Evolutionary conservation across 1,139 yeast species (phyloP).

Genomic region (Geotrichum klebahnii): DNA sequence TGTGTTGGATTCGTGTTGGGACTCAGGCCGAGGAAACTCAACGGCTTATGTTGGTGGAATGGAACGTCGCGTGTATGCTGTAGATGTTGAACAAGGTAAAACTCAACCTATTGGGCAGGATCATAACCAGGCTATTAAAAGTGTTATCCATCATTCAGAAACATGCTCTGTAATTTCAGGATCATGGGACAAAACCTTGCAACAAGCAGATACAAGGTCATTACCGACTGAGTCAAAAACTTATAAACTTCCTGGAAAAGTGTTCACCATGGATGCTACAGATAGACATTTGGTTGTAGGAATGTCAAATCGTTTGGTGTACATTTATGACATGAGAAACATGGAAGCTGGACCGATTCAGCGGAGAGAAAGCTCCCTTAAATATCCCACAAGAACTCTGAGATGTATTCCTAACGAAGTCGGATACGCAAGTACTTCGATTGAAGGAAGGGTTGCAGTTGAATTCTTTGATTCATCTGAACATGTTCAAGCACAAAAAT

Average conservation of each 20-base stretch:
- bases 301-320: conserved; percentile 51
- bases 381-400: conserved; percentile 63
- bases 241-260: conserved; percentile 48
- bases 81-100: conserved; percentile 31
- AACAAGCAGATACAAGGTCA: conserved; percentile 39
- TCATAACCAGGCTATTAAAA: conserved; percentile 39
- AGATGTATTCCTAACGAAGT: conserved; percentile 51
- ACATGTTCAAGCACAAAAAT: conserved; percentile 49
- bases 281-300: conserved; percentile 51
- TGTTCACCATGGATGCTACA: conserved; percentile 60
- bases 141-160: conserved; percentile 30
- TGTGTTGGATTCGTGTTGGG: conserved; percentile 37
- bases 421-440: conserved; percentile 75
- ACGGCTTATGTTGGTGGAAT: conserved; percentile 33
- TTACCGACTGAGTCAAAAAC: conserved; percentile 18
- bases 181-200: conserved; percentile 53
- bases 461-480: conserved; percentile 61
- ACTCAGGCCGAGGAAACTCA: conserved; percentile 23
- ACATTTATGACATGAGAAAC: conserved; percentile 56
- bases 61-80: conserved; percentile 32
- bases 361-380: conserved; percentile 64
- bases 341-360: conserved; percentile 46
- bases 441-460: conserved; percentile 83
- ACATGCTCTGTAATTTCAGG: conserved; percentile 46
- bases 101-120: conserved; percentile 32